phyloP scores from a whole-genome alignment of 306 rosid genomes.

The Castanopsis chinensis region DNA sequence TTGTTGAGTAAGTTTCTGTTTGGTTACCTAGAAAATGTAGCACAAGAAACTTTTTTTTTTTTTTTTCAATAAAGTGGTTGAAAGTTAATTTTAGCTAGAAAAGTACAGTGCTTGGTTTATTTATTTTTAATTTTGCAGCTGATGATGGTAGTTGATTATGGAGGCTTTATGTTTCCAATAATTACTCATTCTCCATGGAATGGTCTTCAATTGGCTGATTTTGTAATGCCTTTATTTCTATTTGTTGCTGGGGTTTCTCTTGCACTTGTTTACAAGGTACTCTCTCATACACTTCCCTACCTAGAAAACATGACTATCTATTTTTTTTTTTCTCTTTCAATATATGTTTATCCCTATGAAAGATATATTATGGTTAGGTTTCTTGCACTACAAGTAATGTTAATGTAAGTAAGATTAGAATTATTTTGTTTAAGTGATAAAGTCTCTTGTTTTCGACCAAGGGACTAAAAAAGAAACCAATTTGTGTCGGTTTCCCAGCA shows the following conservation, averaged over 20 bases:
- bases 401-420: too few relatives aligned
- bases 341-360: too few relatives aligned
- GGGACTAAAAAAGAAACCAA: too few relatives aligned
- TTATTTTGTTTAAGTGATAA: too few relatives aligned
- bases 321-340: not conserved
- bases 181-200: slow-evolving; percentile 83
- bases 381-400: too few relatives aligned
- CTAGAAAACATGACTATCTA: not conserved
- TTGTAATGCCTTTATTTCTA: slow-evolving; percentile 87
- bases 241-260: slow-evolving; percentile 80
- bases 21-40: slow-evolving; percentile 3
- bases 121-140: slow-evolving; percentile 39
- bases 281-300: not conserved
- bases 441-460: too few relatives aligned
- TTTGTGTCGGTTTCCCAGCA: too few relatives aligned
- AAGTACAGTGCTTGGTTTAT: not conserved
- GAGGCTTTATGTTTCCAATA: slow-evolving; percentile 60
- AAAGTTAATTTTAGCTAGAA: not conserved
- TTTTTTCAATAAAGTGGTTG: too few relatives aligned
- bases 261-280: slow-evolving; percentile 75
- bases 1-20: slow-evolving; percentile 1
- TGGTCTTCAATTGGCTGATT: slow-evolving; percentile 80
- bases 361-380: too few relatives aligned
- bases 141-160: slow-evolving; percentile 86
- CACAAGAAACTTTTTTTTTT: not conserved